Evolutionary conservation across 2,329 filamentous ascomycete genomes (phyloP).

Genomic region (Emergomyces africanus): DNA sequence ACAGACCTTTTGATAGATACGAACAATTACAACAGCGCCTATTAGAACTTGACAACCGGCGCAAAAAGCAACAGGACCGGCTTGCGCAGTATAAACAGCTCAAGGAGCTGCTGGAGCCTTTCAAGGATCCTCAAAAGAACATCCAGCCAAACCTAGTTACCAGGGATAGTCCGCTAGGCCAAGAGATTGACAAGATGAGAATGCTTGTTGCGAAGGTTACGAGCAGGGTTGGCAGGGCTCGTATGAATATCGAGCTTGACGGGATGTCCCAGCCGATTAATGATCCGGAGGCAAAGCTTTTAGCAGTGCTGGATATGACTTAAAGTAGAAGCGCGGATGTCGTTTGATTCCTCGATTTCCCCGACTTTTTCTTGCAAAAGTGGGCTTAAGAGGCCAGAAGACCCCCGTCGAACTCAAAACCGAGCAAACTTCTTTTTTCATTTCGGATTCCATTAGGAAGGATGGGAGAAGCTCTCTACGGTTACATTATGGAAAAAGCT

Average conservation of each 20-base stretch:
- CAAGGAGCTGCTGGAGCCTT: constrained; percentile 36
- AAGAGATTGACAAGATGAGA: constrained; percentile 38
- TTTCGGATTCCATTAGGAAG: background rate
- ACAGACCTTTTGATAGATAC: constrained; percentile 18
- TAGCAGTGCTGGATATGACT: constrained; percentile 26
- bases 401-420: background rate
- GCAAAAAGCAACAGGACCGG: constrained; percentile 34
- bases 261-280: background rate
- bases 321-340: constrained; percentile 9
- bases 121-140: constrained; percentile 35
- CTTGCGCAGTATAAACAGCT: constrained; percentile 37
- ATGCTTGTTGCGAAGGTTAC: constrained; percentile 34
- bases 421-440: background rate
- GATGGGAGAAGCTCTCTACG: background rate
- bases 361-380: background rate
- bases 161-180: constrained; percentile 37
- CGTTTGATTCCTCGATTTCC: background rate
- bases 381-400: background rate
- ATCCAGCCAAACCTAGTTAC: constrained; percentile 45
- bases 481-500: background rate
- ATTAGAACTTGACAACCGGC: constrained; percentile 31
- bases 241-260: constrained; percentile 8
- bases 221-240: constrained; percentile 19
- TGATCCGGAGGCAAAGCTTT: constrained; percentile 1
- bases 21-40: constrained; percentile 31